These are phyloP conservation scores for Fusarium xylarioides DNA, from an alignment of 2,329 filamentous ascomycete genomes.

Conservation along the genomic window DNA sequence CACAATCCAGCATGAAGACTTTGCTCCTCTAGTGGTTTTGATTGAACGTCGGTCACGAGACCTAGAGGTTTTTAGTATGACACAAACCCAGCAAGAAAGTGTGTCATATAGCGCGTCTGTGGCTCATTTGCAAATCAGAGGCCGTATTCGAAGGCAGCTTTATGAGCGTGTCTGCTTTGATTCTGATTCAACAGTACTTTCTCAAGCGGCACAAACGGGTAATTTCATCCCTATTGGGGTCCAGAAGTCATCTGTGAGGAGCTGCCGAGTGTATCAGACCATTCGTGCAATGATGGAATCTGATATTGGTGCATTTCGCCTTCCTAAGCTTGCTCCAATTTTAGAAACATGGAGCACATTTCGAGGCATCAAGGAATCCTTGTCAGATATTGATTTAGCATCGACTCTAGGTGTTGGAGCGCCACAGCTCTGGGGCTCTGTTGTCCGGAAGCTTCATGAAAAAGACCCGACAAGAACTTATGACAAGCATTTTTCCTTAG, in stretches of 20 bases:
- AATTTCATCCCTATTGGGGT: not conserved
- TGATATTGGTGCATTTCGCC: fast-evolving
- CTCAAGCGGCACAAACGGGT: not conserved
- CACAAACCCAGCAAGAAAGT: not conserved
- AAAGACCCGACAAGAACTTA: not conserved
- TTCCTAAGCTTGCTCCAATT: not conserved
- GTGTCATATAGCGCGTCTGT: not conserved
- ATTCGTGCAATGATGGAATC: not conserved
- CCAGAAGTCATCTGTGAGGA: not conserved
- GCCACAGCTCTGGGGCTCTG: slow-evolving; percentile 62
- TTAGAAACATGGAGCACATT: slow-evolving; percentile 1
- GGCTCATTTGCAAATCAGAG: not conserved
- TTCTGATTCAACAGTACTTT: not conserved
- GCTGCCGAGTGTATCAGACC: slow-evolving; percentile 5
- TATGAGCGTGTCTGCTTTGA: slow-evolving; percentile 26
- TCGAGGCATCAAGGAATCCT: not conserved
- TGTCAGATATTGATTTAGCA: not conserved
- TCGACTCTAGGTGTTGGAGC: slow-evolving; percentile 63
- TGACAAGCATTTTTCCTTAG: slow-evolving; percentile 4
- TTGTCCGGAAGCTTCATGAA: slow-evolving; percentile 35
- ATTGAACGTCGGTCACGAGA: slow-evolving; percentile 46
- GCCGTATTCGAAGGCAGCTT: slow-evolving; percentile 19
- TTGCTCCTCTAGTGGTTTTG: slow-evolving; percentile 40
- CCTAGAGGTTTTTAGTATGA: slow-evolving; percentile 36
- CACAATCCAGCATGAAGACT: slow-evolving; percentile 51